phyloP scores from a whole-genome alignment of 345 rosid genomes.

The Melastoma malabathricum region DNA sequence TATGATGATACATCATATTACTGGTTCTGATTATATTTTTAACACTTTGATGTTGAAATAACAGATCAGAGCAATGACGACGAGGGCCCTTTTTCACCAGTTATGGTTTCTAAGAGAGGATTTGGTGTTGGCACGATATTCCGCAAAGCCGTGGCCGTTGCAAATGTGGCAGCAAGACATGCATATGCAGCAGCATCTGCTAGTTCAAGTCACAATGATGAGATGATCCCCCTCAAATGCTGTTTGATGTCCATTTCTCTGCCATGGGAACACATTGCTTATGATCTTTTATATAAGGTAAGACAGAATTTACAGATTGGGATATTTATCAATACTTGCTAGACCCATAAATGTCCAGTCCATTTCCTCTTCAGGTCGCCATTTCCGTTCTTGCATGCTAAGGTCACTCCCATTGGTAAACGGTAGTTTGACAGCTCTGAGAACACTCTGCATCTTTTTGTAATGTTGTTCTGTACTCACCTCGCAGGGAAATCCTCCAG shows the following conservation, averaged over 20 bases:
- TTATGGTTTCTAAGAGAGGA: conserved; percentile 51
- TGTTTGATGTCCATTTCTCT: conserved; percentile 89
- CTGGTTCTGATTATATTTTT: conserved; percentile 4
- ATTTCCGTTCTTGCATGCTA: too few species aligned
- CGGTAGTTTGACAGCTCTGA: conserved; percentile 1
- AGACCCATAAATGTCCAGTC: too few species aligned
- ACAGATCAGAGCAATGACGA: conserved; percentile 93
- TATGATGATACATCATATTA: too few species aligned
- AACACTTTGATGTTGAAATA: conserved; percentile 15
- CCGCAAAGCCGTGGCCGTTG: conserved; percentile 83
- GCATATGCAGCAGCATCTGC: conserved; percentile 91
- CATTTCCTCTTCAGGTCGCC: too few species aligned
- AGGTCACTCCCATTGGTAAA: too few species aligned
- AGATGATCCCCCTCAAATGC: conserved; percentile 90
- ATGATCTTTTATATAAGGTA: conserved; percentile 92
- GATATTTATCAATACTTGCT: too few species aligned
- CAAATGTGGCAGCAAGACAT: conserved; percentile 89
- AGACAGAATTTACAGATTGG: background rate
- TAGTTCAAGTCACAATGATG: conserved; percentile 44
- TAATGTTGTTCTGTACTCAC: conserved; percentile 2
- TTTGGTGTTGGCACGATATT: conserved; percentile 71
- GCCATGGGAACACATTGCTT: conserved; percentile 93
- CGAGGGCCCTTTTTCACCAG: conserved; percentile 68
- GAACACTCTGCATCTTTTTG: conserved; percentile 5
- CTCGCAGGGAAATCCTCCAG: conserved; percentile 54